These are phyloP conservation scores for Hyparrhenia diplandra DNA, from an alignment of 176 grass and related monocot genomes.

Conservation along the genomic window DNA sequence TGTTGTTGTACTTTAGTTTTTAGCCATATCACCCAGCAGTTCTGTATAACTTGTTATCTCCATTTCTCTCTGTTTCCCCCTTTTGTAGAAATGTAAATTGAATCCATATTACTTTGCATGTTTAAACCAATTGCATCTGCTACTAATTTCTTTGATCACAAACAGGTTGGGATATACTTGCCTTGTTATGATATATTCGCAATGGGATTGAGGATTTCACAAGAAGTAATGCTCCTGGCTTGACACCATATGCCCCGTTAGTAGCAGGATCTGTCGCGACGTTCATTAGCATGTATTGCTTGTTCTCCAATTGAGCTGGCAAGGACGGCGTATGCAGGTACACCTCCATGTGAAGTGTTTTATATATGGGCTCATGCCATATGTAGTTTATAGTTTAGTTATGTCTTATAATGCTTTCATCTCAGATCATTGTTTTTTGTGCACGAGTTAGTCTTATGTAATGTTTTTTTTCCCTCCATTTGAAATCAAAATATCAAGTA, in stretches of 20 bases:
- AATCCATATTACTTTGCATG: neutral
- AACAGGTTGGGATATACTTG: constrained; percentile 98
- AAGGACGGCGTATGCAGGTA: constrained; percentile 96
- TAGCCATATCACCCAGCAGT: neutral
- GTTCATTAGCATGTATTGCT: constrained; percentile 85
- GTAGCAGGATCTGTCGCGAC: constrained; percentile 81
- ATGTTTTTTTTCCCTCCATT: neutral
- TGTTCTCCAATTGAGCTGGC: constrained; percentile 93
- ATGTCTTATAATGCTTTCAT: neutral
- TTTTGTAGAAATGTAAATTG: neutral
- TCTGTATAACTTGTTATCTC: neutral
- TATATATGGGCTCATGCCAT: neutral
- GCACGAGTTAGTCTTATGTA: neutral
- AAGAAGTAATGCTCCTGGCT: constrained; percentile 58
- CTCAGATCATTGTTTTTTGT: neutral
- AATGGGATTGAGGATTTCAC: constrained; percentile 83
- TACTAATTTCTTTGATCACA: constrained; percentile 23
- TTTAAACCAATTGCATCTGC: neutral
- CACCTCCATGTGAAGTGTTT: neutral
- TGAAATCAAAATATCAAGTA: neutral
- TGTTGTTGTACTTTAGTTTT: neutral
- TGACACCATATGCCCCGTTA: constrained; percentile 76
- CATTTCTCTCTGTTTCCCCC: neutral
- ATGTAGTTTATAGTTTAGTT: neutral
- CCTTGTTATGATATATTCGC: constrained; percentile 97